Conservation (phyloP, 1,139 yeast species). For the Kluyveromyces sp. region DNA sequence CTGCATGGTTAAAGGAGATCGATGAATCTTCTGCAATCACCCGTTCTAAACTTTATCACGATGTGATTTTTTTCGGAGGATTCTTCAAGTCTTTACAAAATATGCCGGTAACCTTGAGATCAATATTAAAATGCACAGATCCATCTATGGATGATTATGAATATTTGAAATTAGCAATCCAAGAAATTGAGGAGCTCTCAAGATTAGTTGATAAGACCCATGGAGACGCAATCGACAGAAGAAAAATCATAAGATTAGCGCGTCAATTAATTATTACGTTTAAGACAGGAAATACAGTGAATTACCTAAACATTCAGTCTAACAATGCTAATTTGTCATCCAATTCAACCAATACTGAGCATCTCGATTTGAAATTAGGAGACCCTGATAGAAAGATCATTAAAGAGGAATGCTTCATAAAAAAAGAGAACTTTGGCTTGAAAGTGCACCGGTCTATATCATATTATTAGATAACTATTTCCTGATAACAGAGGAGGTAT, state of each 20-base stretch:
- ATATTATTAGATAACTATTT: conserved; percentile 68
- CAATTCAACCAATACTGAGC: conserved; percentile 32
- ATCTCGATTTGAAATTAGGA: conserved; percentile 41
- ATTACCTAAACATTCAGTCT: conserved; percentile 22
- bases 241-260: conserved; percentile 41
- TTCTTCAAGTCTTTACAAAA: conserved; percentile 70
- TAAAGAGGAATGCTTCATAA: conserved; percentile 49
- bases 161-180: conserved; percentile 48
- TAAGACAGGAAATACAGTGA: conserved; percentile 24
- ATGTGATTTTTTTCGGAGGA: conserved; percentile 60
- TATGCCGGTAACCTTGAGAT: conserved; percentile 57
- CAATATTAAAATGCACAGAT: conserved; percentile 46
- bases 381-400: conserved; percentile 52
- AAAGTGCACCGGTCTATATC: conserved; percentile 42
- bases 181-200: conserved; percentile 38
- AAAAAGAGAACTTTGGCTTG: conserved; percentile 56
- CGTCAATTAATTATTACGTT: conserved; percentile 45
- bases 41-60: conserved; percentile 43
- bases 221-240: conserved; percentile 46
- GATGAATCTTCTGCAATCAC: conserved; percentile 38
- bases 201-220: conserved; percentile 48
- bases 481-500: conserved; percentile 48
- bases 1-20: conserved; percentile 40
- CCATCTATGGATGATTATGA: conserved; percentile 49
- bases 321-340: conserved; percentile 22